Percentiles rank a stretch among this genome's conserved stretches.
These are phyloP conservation scores for Neurospora sp. DNA, from an alignment of 495 filamentous ascomycete genomes.

Conservation along the genomic window DNA sequence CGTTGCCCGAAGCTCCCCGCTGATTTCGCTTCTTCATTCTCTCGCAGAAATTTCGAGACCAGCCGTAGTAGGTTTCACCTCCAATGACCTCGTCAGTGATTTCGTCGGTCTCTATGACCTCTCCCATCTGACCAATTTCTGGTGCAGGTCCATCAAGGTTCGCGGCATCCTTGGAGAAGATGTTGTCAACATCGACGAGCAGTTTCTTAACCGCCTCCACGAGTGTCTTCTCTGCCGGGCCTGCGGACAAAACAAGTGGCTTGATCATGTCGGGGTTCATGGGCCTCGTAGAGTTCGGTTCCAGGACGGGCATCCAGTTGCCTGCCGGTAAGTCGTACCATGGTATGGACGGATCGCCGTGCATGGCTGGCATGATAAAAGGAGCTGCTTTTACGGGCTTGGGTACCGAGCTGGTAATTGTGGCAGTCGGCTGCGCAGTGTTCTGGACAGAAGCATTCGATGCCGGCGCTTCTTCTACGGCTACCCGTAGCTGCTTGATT, in stretches of 20 bases:
- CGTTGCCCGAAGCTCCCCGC: slow-evolving; percentile 12
- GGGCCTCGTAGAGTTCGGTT: slow-evolving; percentile 61
- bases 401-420: slow-evolving; percentile 3
- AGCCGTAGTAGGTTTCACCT: slow-evolving; percentile 75
- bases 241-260: slow-evolving; percentile 61
- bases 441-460: not conserved
- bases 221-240: slow-evolving; percentile 58
- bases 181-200: slow-evolving; percentile 54
- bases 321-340: slow-evolving; percentile 83
- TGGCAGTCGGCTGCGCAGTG: not conserved
- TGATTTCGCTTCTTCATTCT: slow-evolving; percentile 60
- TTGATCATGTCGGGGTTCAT: slow-evolving; percentile 64
- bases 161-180: slow-evolving; percentile 38
- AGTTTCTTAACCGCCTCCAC: slow-evolving; percentile 57
- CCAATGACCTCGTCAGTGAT: slow-evolving; percentile 47
- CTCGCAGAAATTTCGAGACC: slow-evolving; percentile 71
- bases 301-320: slow-evolving; percentile 68
- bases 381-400: slow-evolving; percentile 44
- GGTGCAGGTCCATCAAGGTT: slow-evolving; percentile 19
- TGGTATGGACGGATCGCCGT: slow-evolving; percentile 64
- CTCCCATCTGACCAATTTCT: slow-evolving; percentile 67
- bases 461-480: slow-evolving; percentile 37
- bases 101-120: slow-evolving; percentile 50
- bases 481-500: slow-evolving; percentile 49
- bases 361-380: slow-evolving; percentile 61